phyloP scores from a whole-genome alignment of 148 eudicot genomes.

The Spergularia marina region DNA sequence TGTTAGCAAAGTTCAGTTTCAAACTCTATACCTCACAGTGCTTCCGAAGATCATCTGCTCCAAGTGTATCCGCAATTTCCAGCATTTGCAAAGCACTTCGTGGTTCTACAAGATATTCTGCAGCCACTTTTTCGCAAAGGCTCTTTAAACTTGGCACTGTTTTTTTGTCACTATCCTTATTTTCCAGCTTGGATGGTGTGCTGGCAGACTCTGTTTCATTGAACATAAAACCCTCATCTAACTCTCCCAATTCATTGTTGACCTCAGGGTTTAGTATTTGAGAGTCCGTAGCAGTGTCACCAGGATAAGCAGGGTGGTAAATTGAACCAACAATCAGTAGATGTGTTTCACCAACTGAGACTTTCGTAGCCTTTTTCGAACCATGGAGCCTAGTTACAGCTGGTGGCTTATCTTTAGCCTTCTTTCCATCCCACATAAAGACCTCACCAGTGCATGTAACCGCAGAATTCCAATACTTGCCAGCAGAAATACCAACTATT shows the following conservation, averaged over 20 bases:
- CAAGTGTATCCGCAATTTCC: constrained; percentile 90
- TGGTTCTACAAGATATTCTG: constrained; percentile 78
- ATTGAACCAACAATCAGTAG: constrained; percentile 69
- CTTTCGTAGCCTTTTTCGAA: constrained; percentile 74
- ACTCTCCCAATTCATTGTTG: constrained; percentile 47
- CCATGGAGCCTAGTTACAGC: constrained; percentile 69
- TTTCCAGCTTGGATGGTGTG: constrained; percentile 17
- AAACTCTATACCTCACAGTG: constrained; percentile 70
- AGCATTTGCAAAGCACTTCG: constrained; percentile 78
- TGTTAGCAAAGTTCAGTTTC: neutral
- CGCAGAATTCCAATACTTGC: constrained; percentile 88
- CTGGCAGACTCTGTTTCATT: constrained; percentile 48
- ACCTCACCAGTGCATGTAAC: constrained; percentile 76
- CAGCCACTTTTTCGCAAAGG: constrained; percentile 89
- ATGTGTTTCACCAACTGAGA: constrained; percentile 94
- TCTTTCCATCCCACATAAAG: constrained; percentile 91
- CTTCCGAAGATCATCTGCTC: constrained; percentile 76
- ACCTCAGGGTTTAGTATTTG: constrained; percentile 29
- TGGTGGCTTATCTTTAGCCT: constrained; percentile 55
- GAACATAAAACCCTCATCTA: constrained; percentile 69
- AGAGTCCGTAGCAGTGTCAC: constrained; percentile 29
- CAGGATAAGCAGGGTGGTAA: constrained; percentile 74
- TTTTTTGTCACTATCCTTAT: constrained; percentile 31
- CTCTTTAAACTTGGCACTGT: constrained; percentile 71
- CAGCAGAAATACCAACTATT: constrained; percentile 70